Evolutionary conservation across 2,329 filamentous ascomycete genomes (phyloP), one percentile per base, ranked within the genome.

Genomic region (Penicillium sp.): DNA sequence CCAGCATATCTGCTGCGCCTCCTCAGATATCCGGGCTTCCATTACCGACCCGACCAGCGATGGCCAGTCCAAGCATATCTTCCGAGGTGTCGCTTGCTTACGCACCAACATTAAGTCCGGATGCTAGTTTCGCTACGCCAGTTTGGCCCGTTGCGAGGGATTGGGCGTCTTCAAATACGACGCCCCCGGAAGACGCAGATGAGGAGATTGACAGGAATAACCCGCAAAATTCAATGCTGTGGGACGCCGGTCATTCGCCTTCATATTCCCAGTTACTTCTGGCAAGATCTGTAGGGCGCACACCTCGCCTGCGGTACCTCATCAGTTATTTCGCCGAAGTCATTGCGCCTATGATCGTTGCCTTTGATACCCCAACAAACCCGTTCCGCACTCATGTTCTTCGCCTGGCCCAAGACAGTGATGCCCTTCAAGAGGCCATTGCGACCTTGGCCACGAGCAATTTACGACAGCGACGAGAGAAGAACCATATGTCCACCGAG

Each of bases 261-360:
- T 67, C 63, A 18, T 58, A 68, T 9, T 66, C 66, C 7, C 67
- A 69, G 28, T 50, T 68, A n/a, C 59, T 70, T 14, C 51, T 67
- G 14, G 61, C 64, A 29, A 59, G 68, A 42, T 80, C 73, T 76
- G 75, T 77, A 64, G 79, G 64, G 72, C 85, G 67, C 72, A 82
- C 87, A 50, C 81, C 85, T 48, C 86, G 89, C 63, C 85, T 95
- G 74, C 85, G 86, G 55, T 94, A 86, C 69, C 85, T 95, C 63
- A 85, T 96, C 74, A 86, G 94, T 65, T 95, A 95, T 69, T 96
- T 95, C 69, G 85, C 90, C 63, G 89, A 89, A 67, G 87, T 88
- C 62, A 90, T 97, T 72, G 93, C 89, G 56, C 87, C 88, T 4
- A 88, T 89, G 49, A 87, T 96, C 69, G 89, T 96, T 41, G 87